Evolutionary conservation across 2,329 filamentous ascomycete species (phyloP).

Genomic region (Phoma sp.): DNA sequence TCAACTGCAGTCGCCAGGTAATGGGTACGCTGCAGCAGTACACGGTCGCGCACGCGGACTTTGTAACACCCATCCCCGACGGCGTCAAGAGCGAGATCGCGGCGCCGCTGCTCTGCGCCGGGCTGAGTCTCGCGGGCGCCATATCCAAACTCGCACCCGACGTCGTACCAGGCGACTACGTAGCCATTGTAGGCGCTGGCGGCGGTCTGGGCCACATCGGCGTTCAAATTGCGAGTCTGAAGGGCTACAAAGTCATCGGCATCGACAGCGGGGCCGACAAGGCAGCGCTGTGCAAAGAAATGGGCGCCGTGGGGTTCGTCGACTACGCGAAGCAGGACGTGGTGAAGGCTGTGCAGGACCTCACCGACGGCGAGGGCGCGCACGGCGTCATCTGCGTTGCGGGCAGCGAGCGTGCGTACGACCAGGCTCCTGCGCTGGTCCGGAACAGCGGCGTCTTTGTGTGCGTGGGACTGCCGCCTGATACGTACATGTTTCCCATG

Average conservation of each 20-base stretch:
- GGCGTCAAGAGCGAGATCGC: constrained; percentile 47
- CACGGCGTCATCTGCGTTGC: constrained; percentile 57
- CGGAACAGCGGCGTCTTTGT: constrained; percentile 56
- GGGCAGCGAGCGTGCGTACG: constrained; percentile 54
- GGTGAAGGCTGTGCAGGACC: constrained; percentile 47
- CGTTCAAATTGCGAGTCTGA: constrained; percentile 80
- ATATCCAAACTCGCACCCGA: constrained; percentile 85
- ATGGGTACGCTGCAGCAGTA: constrained; percentile 48
- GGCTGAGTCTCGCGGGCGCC: constrained; percentile 71
- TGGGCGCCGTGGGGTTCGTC: constrained; percentile 76
- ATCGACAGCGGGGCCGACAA: constrained; percentile 88
- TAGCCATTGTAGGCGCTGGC: constrained; percentile 85
- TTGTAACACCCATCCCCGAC: constrained; percentile 42
- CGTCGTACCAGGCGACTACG: constrained; percentile 72
- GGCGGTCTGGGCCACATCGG: constrained; percentile 81
- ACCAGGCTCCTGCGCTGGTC: constrained; percentile 53
- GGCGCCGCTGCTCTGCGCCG: constrained; percentile 46
- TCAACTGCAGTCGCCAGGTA: constrained; percentile 51
- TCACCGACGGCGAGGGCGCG: constrained; percentile 53
- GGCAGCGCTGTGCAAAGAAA: constrained; percentile 67
- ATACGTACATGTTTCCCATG: constrained; percentile 53
- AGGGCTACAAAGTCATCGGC: constrained; percentile 82
- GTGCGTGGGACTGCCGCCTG: constrained; percentile 55
- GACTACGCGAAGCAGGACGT: constrained; percentile 71
- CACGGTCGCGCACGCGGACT: constrained; percentile 41